Conservation (phyloP, 257 asterid species). For the Primulina huaijiensis region DNA sequence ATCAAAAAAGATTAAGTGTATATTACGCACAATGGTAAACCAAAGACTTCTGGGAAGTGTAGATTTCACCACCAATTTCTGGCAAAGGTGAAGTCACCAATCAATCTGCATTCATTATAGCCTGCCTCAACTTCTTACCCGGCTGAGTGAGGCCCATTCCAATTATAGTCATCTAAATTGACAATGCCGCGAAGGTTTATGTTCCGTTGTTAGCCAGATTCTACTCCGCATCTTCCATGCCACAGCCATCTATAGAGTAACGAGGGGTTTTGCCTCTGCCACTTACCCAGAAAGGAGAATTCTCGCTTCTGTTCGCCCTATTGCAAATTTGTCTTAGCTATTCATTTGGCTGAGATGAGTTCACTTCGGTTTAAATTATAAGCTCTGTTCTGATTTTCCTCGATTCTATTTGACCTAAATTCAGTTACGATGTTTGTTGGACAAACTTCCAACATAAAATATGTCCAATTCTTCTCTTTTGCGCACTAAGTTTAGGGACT, state of each 20-base stretch:
- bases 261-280: background rate
- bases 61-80: background rate
- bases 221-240: background rate
- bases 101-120: background rate
- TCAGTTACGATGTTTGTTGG: too few relatives aligned
- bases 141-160: background rate
- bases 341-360: too few relatives aligned
- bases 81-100: background rate
- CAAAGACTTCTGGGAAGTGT: background rate
- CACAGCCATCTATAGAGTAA: background rate
- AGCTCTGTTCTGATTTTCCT: too few relatives aligned
- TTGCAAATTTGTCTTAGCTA: too few relatives aligned
- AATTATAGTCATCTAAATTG: too few relatives aligned
- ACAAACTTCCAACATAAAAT: too few relatives aligned
- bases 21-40: background rate
- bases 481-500: too few relatives aligned
- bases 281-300: background rate
- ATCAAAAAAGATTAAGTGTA: background rate
- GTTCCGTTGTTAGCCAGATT: background rate
- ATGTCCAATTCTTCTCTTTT: too few relatives aligned
- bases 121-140: background rate
- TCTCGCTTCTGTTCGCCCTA: too few relatives aligned
- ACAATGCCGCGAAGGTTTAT: background rate
- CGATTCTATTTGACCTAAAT: too few relatives aligned
- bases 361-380: too few relatives aligned